Evolutionary conservation across 805 yeast genomes (phyloP).

Genomic region (Metschnikowia peoriensis): DNA sequence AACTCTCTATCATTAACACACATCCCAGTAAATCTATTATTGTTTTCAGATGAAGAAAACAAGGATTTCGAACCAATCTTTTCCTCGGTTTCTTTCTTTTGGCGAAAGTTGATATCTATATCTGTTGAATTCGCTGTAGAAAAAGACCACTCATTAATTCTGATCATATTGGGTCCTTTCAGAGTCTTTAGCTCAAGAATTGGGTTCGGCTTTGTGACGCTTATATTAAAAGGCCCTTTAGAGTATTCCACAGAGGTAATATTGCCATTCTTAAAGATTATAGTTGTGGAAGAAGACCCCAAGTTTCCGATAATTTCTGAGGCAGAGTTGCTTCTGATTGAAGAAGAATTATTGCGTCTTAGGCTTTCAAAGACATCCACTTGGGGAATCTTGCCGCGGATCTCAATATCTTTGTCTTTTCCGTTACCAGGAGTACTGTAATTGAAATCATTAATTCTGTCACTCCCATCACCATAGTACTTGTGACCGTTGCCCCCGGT

Average conservation of each 20-base stretch:
- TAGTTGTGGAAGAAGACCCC: slow-evolving; percentile 1
- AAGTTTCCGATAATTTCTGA: background rate
- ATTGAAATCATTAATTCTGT: no score
- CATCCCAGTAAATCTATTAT: no score
- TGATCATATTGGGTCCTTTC: slow-evolving; percentile 2
- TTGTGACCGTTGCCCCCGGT: no score
- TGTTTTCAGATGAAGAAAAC: no score
- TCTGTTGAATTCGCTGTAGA: background rate
- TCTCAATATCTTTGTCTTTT: background rate
- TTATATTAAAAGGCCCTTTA: background rate
- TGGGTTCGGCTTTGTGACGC: background rate
- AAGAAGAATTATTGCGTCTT: no score
- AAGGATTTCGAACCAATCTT: background rate
- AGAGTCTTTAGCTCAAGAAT: background rate
- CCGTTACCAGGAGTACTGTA: background rate
- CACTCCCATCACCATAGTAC: no score
- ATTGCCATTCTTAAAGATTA: background rate
- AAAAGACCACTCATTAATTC: slow-evolving; percentile 1
- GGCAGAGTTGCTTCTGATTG: no score
- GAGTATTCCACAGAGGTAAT: background rate
- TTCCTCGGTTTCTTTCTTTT: background rate
- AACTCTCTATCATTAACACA: no score
- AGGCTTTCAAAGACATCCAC: no score
- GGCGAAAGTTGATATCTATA: background rate
- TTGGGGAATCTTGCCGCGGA: no score